Base-by-base conservation (phyloP, 768 basidiomycete genomes). In the Austroboletus festivus region DNA sequence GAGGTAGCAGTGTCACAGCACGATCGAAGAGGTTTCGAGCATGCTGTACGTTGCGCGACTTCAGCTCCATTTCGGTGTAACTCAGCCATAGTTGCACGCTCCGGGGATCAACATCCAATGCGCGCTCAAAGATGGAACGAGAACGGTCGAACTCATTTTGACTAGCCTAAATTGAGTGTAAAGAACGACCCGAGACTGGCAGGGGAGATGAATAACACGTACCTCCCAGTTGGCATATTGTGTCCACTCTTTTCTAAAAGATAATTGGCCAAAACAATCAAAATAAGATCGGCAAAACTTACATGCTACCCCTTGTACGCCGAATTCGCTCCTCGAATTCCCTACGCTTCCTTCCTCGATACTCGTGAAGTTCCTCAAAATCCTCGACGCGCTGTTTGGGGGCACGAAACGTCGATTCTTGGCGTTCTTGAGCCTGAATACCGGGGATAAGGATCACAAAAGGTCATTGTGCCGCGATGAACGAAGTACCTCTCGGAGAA, bases 21-120 rank as follows among this genome's bases (percentile, higher is more conserved):
- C 96, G 83, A 73, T 99, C 96, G 67, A 91, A 98, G 20, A 98
- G 78, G 70, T 99, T 99, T 43, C 96, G 86, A 0, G 96, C 86
- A 58, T 98, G 96, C 61, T 95, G 89, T 45, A 99, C 91, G 61
- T 99, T 98, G 53, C 96, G 89, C 5, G 90, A 88, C 71, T 98
- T 98, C 56, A 99, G 80, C 68, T 99, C 96, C 89, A 93, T 93
- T 68, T 99, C 95, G 5, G 90, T 86, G 70, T 95, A 96, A 58
- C 82, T 83, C 44, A 95, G 75, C 96, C 96, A 99, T 52, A 98
- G 75, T 59, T 93, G 91, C 31, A 91, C 78, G 51, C 86, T 88
- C 20, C 92, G 78, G 0, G 93, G 79, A 65, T 98, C 94, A 51
- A 99, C 93, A 62, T 98, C 96, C 54, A 99, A 76, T 0, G 96